Base-by-base conservation (phyloP, 768 basidiomycete genomes). In the Tulasnella calospora region DNA sequence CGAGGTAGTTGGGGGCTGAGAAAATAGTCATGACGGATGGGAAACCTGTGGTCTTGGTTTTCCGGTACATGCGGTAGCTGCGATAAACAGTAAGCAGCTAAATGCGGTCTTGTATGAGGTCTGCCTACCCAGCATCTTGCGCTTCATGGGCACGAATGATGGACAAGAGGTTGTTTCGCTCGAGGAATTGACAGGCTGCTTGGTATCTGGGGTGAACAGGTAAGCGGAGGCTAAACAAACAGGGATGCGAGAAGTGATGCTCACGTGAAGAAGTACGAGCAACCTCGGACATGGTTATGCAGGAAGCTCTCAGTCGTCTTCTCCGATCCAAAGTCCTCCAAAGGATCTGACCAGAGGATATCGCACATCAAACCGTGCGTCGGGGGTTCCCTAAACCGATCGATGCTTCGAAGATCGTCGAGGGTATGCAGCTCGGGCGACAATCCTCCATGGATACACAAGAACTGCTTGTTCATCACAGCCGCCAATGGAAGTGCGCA, bases 1-100 rank as follows among this genome's bases (percentile, higher is more conserved):
- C 98, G 78, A 99, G 92, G 83, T 98, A 98, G 84, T 98, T 96
- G 57, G 98, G 98, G 10, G 96, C 96, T 21, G 94, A 96, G 86
- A 99, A 99, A 82, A 99, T 96, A n/a, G 97, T 99, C 96, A 99
- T 99, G 79, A 99, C 96, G 21, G 96, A 97, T 23, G 98, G 97
- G 87, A 99, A 99, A 8, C 97, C 96, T 0, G 96, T 99, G 27
- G 94, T 93, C 85, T 95, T 95, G 6, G 97, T 98, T 86, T 99
- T 99, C 81, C 96, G 94, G 83, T 99, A 98, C 98, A 98, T 98
- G 76, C 96, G 94, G 84, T 97, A 98, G 17, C 94, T 95, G 1
- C 41, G 57, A 13, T 7, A 41, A 33, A 44, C 30, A 33, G 38
- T 73, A 36, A 78, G 69, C 30, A 2, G 38, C 30, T 71, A 19